Evolutionary conservation across 352 stramenopile species (phyloP).

Genomic region (Pythium graminicola): DNA sequence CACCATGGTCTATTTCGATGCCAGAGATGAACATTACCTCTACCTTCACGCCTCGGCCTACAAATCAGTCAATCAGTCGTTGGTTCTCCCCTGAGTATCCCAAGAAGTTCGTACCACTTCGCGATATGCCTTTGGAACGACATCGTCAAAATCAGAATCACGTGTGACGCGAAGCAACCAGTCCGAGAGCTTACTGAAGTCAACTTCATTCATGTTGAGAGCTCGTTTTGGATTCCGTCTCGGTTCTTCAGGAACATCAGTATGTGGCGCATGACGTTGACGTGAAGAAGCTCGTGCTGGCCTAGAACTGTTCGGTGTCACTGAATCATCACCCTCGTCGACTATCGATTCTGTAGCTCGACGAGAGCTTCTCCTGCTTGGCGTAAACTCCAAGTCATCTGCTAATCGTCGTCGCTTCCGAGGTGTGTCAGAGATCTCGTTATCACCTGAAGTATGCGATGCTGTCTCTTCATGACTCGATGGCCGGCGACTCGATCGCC

Average conservation of each 20-base stretch:
- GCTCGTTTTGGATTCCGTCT: slow-evolving; percentile 10
- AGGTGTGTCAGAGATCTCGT: slow-evolving; percentile 6
- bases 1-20: slow-evolving; percentile 2
- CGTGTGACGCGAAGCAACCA: slow-evolving; percentile 8
- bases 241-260: background rate
- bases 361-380: slow-evolving; percentile 19
- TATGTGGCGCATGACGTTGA: background rate
- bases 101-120: slow-evolving; percentile 21
- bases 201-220: slow-evolving; percentile 9
- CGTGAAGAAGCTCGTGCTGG: slow-evolving; percentile 6
- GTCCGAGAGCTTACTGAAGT: background rate
- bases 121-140: slow-evolving; percentile 17
- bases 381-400: slow-evolving; percentile 12
- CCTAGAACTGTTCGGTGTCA: background rate
- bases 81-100: too few species aligned
- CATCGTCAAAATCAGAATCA: slow-evolving; percentile 18
- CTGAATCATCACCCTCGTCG: background rate
- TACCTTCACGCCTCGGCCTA: background rate
- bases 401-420: slow-evolving; percentile 13
- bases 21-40: too few species aligned
- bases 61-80: background rate
- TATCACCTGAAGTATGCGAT: background rate
- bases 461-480: slow-evolving; percentile 4
- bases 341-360: background rate
- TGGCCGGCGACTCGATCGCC: slow-evolving; percentile 11